Conservation (phyloP, 768 basidiomycete species). For the Mycena rebaudengoi region DNA sequence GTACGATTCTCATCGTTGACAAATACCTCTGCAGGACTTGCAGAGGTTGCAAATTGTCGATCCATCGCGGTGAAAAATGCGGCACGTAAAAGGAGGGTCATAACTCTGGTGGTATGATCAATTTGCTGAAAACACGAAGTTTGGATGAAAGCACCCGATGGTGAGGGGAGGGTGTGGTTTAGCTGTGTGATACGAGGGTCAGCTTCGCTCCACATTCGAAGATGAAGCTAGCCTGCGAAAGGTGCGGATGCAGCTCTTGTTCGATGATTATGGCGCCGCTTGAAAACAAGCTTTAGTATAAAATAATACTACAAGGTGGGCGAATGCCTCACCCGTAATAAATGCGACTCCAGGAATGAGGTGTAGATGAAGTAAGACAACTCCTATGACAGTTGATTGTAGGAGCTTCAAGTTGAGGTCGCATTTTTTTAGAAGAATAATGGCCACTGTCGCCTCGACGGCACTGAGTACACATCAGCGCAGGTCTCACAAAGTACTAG, state of each 20-base stretch:
- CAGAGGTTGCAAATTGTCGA: conserved; percentile 34
- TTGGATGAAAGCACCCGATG: no score
- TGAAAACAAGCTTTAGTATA: no score
- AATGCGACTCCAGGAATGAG: conserved; percentile 77
- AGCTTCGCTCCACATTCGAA: no score
- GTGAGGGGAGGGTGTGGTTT: conserved; percentile 74
- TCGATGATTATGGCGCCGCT: conserved; percentile 72
- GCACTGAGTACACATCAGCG: no score
- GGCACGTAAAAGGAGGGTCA: conserved; percentile 70
- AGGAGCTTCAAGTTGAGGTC: conserved; percentile 70
- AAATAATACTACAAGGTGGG: no score
- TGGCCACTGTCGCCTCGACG: conserved; percentile 77
- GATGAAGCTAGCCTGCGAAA: no score
- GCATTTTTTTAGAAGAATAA: conserved; percentile 74
- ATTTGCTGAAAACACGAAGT: not conserved
- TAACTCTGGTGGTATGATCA: conserved; percentile 50
- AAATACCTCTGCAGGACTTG: conserved; percentile 32
- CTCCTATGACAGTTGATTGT: conserved; percentile 77
- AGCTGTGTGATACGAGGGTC: conserved; percentile 71
- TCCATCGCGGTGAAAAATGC: conserved; percentile 73
- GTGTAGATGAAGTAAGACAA: conserved; percentile 76
- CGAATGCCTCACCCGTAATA: conserved; percentile 69
- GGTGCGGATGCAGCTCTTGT: conserved; percentile 73
- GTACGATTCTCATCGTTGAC: conserved; percentile 54
- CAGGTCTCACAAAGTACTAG: no score